Conservation (phyloP, 345 rosid genomes). For the Orychophragmus violaceus region DNA sequence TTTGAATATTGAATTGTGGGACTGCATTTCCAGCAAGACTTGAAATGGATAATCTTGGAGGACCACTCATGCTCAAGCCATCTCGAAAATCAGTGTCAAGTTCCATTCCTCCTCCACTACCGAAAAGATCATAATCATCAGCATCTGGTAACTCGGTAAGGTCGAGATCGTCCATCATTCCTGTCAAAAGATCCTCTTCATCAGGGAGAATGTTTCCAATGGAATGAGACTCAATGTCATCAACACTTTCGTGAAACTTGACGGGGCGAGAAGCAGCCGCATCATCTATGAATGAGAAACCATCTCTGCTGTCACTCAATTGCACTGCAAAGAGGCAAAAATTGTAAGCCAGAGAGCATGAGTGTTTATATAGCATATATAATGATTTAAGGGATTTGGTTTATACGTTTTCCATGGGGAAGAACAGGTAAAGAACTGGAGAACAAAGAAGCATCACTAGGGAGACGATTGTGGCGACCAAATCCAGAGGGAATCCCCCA, state of each 20-base stretch:
- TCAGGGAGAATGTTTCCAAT: conserved; percentile 58
- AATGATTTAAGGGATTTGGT: neutral
- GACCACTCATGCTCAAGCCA: conserved; percentile 37
- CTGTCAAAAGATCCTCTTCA: conserved; percentile 69
- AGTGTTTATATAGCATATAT: neutral
- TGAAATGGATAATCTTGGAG: conserved; percentile 47
- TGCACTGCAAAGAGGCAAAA: conserved; percentile 43
- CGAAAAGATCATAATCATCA: conserved; percentile 73
- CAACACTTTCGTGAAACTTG: conserved; percentile 27
- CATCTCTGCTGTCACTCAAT: conserved; percentile 36
- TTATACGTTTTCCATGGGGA: conserved; percentile 60
- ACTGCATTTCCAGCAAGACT: conserved; percentile 48
- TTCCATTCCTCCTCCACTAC: conserved; percentile 83
- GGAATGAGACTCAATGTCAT: conserved; percentile 38
- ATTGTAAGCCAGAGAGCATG: conserved; percentile 3
- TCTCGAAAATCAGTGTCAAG: conserved; percentile 49
- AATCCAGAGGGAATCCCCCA: conserved; percentile 43
- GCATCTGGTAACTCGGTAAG: conserved; percentile 54
- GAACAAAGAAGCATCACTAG: conserved; percentile 66
- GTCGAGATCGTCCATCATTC: conserved; percentile 70
- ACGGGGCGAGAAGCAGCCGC: conserved; percentile 25
- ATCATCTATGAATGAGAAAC: conserved; percentile 34
- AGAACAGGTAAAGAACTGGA: conserved; percentile 82
- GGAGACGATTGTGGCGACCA: conserved; percentile 32
- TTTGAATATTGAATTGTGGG: conserved; percentile 37